These are phyloP conservation scores for Aspergillus fischeri DNA, from an alignment of 2,329 filamentous ascomycete species.

Conservation along the genomic window DNA sequence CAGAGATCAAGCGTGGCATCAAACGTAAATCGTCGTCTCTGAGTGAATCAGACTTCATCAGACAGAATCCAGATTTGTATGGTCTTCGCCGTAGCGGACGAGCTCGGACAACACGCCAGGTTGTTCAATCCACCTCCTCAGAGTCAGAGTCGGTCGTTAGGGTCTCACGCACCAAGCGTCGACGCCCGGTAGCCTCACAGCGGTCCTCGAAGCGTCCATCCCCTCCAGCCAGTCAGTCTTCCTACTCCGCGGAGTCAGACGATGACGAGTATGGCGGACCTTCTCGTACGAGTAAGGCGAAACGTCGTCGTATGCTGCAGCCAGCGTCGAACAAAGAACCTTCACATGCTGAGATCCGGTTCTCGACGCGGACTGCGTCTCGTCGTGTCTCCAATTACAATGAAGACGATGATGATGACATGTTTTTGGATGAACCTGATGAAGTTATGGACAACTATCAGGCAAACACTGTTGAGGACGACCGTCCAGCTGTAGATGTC, in stretches of 20 bases:
- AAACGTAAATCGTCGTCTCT: conserved; percentile 68
- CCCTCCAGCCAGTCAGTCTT: conserved; percentile 50
- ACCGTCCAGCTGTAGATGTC: conserved; percentile 80
- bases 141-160: conserved; percentile 72
- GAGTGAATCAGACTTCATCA: conserved; percentile 78
- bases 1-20: conserved; percentile 61
- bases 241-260: conserved; percentile 66
- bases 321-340: conserved; percentile 60
- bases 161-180: conserved; percentile 40
- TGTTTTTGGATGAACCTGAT: conserved; percentile 56
- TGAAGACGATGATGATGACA: conserved; percentile 59
- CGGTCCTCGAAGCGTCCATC: conserved; percentile 47
- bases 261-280: conserved; percentile 74
- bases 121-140: conserved; percentile 56
- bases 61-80: conserved; percentile 90
- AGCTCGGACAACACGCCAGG: conserved; percentile 58
- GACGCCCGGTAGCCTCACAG: conserved; percentile 51
- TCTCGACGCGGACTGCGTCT: conserved; percentile 81
- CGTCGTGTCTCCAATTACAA: conserved; percentile 70
- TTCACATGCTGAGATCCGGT: conserved; percentile 75
- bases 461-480: conserved; percentile 64
- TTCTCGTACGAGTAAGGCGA: conserved; percentile 69
- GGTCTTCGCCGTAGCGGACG: conserved; percentile 83
- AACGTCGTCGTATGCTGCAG: conserved; percentile 66
- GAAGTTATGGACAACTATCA: conserved; percentile 66